Evolutionary conservation across 192 early-diverging fungal species (phyloP), one percentile per base, ranked within the genome.

Genomic region (Helicostylum pulchrum): DNA sequence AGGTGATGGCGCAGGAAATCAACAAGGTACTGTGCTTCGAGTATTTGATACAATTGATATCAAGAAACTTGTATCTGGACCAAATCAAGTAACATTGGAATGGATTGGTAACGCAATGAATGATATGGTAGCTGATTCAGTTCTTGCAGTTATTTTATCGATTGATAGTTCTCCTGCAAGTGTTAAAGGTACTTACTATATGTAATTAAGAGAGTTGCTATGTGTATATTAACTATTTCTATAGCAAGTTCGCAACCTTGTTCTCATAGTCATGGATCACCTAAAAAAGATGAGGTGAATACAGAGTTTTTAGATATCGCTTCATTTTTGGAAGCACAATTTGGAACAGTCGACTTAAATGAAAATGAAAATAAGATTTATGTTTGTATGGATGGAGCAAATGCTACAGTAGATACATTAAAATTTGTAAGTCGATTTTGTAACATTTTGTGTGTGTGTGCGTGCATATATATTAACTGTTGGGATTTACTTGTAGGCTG

Each of bases 41-140:
- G 81, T 93, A 5, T 89, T 91, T 65, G 88, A 91, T 56, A 80
- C 85, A 0, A 86, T 98, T 7, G 87, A 86, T 59, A 85, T 98
- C 36, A 91, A 80, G 19, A 77, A 83, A 20, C 51, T 77, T 30
- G 57, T 72, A 10, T 72, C 80, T 53, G 55, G 83, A 68, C 74
- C 78, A 19, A 78, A 87, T 62, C 81, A 84, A 64, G 76, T 95
- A 3, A 78, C 87, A 48, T 72, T 99, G 20, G 94, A 95, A 71
- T 99, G 97, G 97, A 83, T 88, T 34, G 88, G 95, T 51, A 88
- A 93, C 71, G 76, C 87, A 26, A 85, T 95, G 69, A 96, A 93
- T 63, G 97, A 99, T 73, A 94, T 97, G 88, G 86, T 98, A 1
- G 96, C 95, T 5, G 97, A 99, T 63, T 92, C 96, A 43, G 88